Evolutionary conservation across 164 flowering plant genomes (phyloP).

Genomic region (Dillenia turbinata): DNA sequence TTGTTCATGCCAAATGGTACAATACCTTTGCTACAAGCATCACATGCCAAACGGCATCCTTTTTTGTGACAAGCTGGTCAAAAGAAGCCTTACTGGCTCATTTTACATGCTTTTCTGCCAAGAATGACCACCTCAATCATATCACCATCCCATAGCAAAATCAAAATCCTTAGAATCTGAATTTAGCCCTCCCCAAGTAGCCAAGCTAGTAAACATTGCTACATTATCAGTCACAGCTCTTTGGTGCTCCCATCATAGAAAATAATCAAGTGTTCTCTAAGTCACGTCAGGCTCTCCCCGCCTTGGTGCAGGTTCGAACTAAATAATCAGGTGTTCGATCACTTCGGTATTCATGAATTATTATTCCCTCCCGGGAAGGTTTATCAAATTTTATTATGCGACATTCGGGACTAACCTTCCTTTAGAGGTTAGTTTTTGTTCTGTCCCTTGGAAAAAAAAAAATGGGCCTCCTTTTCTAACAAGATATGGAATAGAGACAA

Average conservation of each 20-base stretch:
- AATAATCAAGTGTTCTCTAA: constrained; percentile 94
- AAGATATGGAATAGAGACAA: too few species aligned
- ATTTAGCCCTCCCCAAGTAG: constrained; percentile 6
- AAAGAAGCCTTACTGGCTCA: constrained; percentile 20
- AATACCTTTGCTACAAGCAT: constrained; percentile 4
- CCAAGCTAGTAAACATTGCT: constrained; percentile 24
- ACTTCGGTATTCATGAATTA: too few species aligned
- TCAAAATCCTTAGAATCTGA: constrained; percentile 17
- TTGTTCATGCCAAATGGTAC: too few species aligned
- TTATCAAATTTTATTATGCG: too few species aligned
- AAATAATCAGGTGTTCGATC: too few species aligned
- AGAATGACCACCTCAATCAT: constrained; percentile 15
- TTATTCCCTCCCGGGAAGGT: too few species aligned
- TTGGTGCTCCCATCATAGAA: constrained; percentile 43
- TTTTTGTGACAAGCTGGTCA: constrained; percentile 11
- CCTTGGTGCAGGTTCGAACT: constrained; percentile 99
- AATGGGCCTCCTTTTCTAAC: too few species aligned
- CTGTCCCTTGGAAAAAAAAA: too few species aligned
- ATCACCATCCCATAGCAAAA: constrained; percentile 13
- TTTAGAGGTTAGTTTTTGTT: too few species aligned
- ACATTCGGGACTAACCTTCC: too few species aligned
- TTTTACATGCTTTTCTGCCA: constrained; percentile 21
- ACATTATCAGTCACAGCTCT: constrained; percentile 14
- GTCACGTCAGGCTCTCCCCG: constrained; percentile 99
- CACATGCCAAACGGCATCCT: constrained; percentile 22